Evolutionary conservation across 768 basidiomycete species (phyloP).

Genomic region (Stropharia rugosoannulata): DNA sequence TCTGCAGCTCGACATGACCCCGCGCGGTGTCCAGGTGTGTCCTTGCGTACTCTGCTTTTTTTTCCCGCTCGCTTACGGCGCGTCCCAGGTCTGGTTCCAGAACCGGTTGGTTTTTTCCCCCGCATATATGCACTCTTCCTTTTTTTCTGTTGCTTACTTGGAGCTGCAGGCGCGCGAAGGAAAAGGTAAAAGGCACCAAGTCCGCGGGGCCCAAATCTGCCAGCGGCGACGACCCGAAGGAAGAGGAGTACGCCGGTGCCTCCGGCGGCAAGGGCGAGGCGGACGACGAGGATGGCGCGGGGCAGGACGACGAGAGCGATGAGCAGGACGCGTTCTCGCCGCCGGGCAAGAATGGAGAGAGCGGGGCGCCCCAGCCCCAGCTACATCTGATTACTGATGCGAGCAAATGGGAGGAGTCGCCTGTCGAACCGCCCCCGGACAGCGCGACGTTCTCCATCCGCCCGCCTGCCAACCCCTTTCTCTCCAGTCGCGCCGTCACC

Average conservation of each 20-base stretch:
- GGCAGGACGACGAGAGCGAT: constrained; percentile 11
- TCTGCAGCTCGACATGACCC: constrained; percentile 84
- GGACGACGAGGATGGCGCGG: background rate
- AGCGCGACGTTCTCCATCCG: constrained; percentile 27
- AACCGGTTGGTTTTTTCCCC: constrained; percentile 54
- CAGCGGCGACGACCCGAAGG: constrained; percentile 21
- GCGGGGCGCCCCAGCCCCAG: constrained; percentile 30
- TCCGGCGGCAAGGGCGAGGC: constrained; percentile 11
- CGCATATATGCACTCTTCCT: background rate
- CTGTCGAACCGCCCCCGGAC: constrained; percentile 34
- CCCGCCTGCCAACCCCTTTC: constrained; percentile 30
- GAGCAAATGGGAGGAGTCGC: constrained; percentile 28
- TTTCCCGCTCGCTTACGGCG: constrained; percentile 14
- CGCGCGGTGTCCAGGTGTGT: constrained; percentile 89
- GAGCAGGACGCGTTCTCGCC: constrained; percentile 24
- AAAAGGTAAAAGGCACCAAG: constrained; percentile 67
- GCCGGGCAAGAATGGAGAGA: constrained; percentile 19
- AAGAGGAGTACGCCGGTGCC: constrained; percentile 13
- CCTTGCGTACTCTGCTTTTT: constrained; percentile 3
- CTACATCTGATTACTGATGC: constrained; percentile 39
- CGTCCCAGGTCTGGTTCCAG: constrained; percentile 82
- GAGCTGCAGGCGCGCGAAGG: constrained; percentile 71
- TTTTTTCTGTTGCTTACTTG: constrained; percentile 8
- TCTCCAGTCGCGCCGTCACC: constrained; percentile 13
- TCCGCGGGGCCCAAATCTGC: constrained; percentile 17